These are phyloP conservation scores for Anthracocystis panici-leucophaei DNA, from an alignment of 1,284 basidiomycete genomes.

Conservation along the genomic window DNA sequence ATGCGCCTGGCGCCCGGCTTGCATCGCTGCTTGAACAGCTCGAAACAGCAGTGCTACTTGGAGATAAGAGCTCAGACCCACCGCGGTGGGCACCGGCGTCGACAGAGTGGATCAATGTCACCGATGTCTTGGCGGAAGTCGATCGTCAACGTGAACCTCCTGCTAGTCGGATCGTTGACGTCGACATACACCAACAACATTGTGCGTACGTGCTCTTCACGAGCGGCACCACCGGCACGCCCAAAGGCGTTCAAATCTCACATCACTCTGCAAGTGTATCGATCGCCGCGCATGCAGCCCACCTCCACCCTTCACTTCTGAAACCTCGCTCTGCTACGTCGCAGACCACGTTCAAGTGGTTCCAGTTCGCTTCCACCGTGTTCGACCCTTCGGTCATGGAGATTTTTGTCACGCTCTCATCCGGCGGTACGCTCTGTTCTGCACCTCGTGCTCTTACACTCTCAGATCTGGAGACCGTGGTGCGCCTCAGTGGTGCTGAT, in stretches of 20 bases:
- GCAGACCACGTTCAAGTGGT: slow-evolving; percentile 21
- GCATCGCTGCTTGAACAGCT: slow-evolving; percentile 9
- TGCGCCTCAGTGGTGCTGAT: slow-evolving; percentile 15
- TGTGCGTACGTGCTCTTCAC: slow-evolving; percentile 21
- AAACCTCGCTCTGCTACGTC: background rate
- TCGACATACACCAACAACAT: slow-evolving; percentile 14
- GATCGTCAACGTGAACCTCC: too few species aligned
- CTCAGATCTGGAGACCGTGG: slow-evolving; percentile 21
- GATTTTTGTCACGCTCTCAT: slow-evolving; percentile 28
- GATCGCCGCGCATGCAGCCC: slow-evolving; percentile 21
- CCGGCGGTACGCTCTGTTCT: slow-evolving; percentile 29
- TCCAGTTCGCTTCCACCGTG: slow-evolving; percentile 38
- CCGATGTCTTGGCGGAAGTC: background rate
- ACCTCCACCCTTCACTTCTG: slow-evolving; percentile 12
- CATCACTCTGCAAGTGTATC: slow-evolving; percentile 20
- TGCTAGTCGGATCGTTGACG: too few species aligned
- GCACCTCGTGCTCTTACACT: slow-evolving; percentile 26
- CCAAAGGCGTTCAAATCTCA: slow-evolving; percentile 24
- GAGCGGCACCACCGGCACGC: slow-evolving; percentile 14
- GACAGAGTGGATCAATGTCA: slow-evolving; percentile 18
- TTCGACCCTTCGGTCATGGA: slow-evolving; percentile 42
- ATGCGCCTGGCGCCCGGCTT: slow-evolving; percentile 16
- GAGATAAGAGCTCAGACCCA: background rate
- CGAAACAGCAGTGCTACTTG: slow-evolving; percentile 7
- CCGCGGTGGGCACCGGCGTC: slow-evolving; percentile 6